Percentiles rank a stretch among this genome's conserved stretches.
These are phyloP conservation scores for Phytopythium mirpurense DNA, from an alignment of 352 stramenopile genomes.

Conservation along the genomic window DNA sequence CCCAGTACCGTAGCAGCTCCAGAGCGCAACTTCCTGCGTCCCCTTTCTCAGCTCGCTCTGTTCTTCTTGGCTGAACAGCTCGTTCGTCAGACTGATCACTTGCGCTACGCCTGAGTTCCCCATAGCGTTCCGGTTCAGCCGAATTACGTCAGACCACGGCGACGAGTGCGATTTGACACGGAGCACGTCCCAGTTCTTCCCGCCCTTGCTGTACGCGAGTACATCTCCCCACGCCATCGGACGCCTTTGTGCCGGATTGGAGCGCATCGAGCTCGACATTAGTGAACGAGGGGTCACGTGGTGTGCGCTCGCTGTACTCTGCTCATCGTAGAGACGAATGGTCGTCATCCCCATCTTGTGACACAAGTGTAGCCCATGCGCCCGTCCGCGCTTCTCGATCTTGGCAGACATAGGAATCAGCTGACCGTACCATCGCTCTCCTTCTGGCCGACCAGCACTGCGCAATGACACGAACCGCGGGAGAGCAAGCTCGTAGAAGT, in stretches of 20 bases:
- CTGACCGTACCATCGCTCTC: constrained; percentile 78
- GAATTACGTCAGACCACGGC: constrained; percentile 81
- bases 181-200: constrained; percentile 82
- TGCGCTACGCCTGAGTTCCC: constrained; percentile 85
- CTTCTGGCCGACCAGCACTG: constrained; percentile 77
- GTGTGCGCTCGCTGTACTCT: constrained; percentile 78
- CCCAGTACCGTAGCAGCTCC: constrained; percentile 80
- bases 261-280: constrained; percentile 62
- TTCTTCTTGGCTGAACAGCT: constrained; percentile 51
- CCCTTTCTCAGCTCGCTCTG: constrained; percentile 58
- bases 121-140: constrained; percentile 85
- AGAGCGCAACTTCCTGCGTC: constrained; percentile 77
- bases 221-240: constrained; percentile 79
- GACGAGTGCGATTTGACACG: constrained; percentile 71
- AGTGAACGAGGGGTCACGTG: constrained; percentile 76
- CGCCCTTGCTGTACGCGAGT: constrained; percentile 63
- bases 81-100: constrained; percentile 79
- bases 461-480: constrained; percentile 82
- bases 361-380: constrained; percentile 76
- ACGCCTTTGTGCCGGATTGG: constrained; percentile 73
- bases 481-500: constrained; percentile 80
- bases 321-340: constrained; percentile 85
- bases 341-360: constrained; percentile 86
- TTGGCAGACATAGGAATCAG: constrained; percentile 55
- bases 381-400: constrained; percentile 54